phyloP scores from a whole-genome alignment of 2,329 filamentous ascomycete species.

The Colletotrichum cereale region DNA sequence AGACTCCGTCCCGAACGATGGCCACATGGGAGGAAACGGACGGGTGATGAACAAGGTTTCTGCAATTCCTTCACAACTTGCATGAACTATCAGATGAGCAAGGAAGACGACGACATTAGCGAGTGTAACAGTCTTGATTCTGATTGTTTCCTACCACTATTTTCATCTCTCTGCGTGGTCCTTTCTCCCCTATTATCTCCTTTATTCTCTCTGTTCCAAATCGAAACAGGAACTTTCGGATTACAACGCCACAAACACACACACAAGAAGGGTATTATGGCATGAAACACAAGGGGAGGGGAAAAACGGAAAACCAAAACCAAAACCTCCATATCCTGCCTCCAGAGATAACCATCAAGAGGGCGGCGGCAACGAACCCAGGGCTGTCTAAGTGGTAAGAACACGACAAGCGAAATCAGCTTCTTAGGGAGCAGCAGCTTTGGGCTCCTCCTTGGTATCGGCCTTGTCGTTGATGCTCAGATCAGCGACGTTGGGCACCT shows the following conservation, averaged over 20 bases:
- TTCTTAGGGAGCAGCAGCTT: slow-evolving; percentile 20
- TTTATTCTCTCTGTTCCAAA: slow-evolving; percentile 18
- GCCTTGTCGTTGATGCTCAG: slow-evolving; percentile 32
- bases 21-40: background rate
- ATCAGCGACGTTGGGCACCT: slow-evolving; percentile 30
- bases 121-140: background rate
- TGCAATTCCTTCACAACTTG: background rate
- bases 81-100: background rate
- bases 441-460: slow-evolving; percentile 28
- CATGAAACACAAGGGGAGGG: slow-evolving; percentile 33
- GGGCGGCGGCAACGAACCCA: background rate
- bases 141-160: background rate
- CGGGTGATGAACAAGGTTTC: background rate
- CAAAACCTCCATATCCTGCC: background rate
- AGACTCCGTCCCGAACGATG: background rate
- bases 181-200: background rate
- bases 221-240: slow-evolving; percentile 17
- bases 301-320: background rate
- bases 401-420: background rate
- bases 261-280: slow-evolving; percentile 40
- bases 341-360: background rate
- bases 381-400: background rate
- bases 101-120: background rate
- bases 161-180: background rate
- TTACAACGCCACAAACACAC: slow-evolving; percentile 33